Conservation (phyloP, 805 yeast species). For the Lipomyces spencermartinsiae region DNA sequence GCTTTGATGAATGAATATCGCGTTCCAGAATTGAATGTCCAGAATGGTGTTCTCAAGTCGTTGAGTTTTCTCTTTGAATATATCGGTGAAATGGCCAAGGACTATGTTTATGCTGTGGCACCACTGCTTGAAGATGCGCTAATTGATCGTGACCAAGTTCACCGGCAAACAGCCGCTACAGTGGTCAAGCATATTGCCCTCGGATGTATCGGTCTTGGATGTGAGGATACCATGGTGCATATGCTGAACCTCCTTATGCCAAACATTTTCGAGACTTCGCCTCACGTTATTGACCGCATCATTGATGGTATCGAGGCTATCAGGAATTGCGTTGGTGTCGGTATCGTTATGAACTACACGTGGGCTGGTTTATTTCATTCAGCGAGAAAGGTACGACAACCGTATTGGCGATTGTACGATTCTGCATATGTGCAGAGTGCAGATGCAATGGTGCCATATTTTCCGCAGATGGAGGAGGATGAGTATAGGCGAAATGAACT, state of each 20-base stretch:
- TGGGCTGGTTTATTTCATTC: slow-evolving; percentile 95
- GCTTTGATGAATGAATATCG: slow-evolving; percentile 95
- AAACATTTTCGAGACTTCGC: slow-evolving; percentile 90
- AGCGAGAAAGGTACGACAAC: slow-evolving; percentile 79
- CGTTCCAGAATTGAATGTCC: slow-evolving; percentile 89
- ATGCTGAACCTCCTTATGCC: slow-evolving; percentile 83
- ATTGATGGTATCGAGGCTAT: slow-evolving; percentile 79
- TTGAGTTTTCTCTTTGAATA: slow-evolving; percentile 91
- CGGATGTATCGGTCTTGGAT: slow-evolving; percentile 74
- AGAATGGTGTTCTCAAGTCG: slow-evolving; percentile 92
- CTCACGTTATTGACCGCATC: slow-evolving; percentile 87
- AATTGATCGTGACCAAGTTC: slow-evolving; percentile 88
- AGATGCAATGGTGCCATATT: slow-evolving; percentile 81
- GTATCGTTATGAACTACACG: slow-evolving; percentile 72
- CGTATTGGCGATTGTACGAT: slow-evolving; percentile 88
- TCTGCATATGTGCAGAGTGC: slow-evolving; percentile 72
- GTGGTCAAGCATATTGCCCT: slow-evolving; percentile 83
- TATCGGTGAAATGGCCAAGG: slow-evolving; percentile 77
- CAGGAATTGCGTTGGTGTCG: slow-evolving; percentile 75
- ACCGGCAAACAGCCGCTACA: slow-evolving; percentile 93
- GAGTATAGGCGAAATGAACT: slow-evolving; percentile 57
- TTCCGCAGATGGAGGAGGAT: slow-evolving; percentile 62
- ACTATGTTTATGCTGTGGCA: slow-evolving; percentile 78
- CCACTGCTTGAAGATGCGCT: slow-evolving; percentile 88
- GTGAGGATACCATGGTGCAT: slow-evolving; percentile 84